Base-by-base conservation (phyloP, 176 grass and related monocot genomes). In the Pontederia paniculata region DNA sequence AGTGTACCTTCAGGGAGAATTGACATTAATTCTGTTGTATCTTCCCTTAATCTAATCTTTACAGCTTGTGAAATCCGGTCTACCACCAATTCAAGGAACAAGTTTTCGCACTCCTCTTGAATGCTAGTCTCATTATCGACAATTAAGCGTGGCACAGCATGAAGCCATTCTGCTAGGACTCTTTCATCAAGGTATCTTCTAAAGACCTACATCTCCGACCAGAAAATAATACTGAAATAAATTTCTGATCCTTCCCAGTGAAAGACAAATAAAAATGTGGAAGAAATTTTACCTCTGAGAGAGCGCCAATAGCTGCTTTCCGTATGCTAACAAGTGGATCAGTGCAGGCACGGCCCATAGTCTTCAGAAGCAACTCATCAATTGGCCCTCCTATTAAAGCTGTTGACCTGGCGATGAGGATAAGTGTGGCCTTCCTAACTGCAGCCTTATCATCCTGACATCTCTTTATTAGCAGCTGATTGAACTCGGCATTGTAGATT, bases 41-140 rank as follows among this genome's bases (percentile, higher is more conserved):
- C 60, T 43, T 76, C 66, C 25, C 37, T 44, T 57, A 80, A 52
- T 10, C 59, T 89, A 48, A 70, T 42, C 42, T 81, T 83, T 22
- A 55, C 67, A 76, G 79, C 66, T 74, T 48, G 85, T 56, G 81
- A 89, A 41, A 96, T 80, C 57, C 86, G 79, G 55, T 96, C 86
- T 18, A 96, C 68, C 21, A 96, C 82, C 21, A 96, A 73, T 63
- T 96, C 91, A 19, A 87, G 82, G 78, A 89, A 96, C 55, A 96
- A 66, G 60, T 80, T 89, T 65, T 96, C 91, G 42, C 91, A 96
- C 72, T 89, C 91, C 55, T 96, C 86, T 73, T 89, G 91, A 63
- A 96, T 96, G 62, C 64, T 87, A 17, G 74, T 84, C 63, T 96
- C 86, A 44, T 84, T 96, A 78, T 96, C 91, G 45, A 87, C 81